Conservation (phyloP, 2,329 filamentous ascomycete genomes). For the Phyllosticta citrichinensis region DNA sequence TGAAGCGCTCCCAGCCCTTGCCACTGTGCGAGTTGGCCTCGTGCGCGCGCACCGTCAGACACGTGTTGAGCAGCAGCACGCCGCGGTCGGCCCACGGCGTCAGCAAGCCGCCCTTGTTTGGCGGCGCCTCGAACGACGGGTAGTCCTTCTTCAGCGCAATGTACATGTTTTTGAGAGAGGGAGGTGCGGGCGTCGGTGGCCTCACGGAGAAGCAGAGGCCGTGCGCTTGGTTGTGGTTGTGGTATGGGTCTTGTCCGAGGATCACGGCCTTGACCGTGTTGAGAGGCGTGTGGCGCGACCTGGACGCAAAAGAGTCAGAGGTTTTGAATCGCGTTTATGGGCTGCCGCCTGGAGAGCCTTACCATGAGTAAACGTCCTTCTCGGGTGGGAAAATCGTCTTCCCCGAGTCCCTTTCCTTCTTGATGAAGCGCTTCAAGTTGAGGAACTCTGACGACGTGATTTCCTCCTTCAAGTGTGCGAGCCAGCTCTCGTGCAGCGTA, state of each 20-base stretch:
- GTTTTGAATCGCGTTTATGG: no score
- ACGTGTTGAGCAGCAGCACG: constrained; percentile 89
- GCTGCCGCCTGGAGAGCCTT: constrained; percentile 18
- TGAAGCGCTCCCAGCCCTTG: constrained; percentile 88
- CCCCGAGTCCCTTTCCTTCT: constrained; percentile 61
- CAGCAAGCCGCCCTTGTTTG: constrained; percentile 69
- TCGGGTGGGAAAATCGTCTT: constrained; percentile 79
- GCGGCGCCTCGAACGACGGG: constrained; percentile 63
- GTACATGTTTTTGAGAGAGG: constrained; percentile 91
- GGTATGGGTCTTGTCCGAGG: constrained; percentile 93
- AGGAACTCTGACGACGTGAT: constrained; percentile 71
- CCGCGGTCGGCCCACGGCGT: constrained; percentile 92
- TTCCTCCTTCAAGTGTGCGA: constrained; percentile 80
- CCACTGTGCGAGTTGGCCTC: constrained; percentile 78
- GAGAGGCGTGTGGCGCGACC: constrained; percentile 90
- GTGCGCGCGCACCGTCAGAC: constrained; percentile 83
- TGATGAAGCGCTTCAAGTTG: constrained; percentile 76
- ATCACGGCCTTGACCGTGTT: constrained; percentile 85
- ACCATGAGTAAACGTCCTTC: constrained; percentile 94
- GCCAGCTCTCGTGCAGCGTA: constrained; percentile 84
- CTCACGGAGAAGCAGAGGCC: constrained; percentile 93
- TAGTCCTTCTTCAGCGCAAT: constrained; percentile 81
- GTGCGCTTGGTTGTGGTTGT: constrained; percentile 91
- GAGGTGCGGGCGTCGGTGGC: constrained; percentile 76
- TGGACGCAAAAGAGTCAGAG: constrained; percentile 27